These are phyloP conservation scores for Alternaria dauci DNA, from an alignment of 2,329 filamentous ascomycete species.

Conservation along the genomic window DNA sequence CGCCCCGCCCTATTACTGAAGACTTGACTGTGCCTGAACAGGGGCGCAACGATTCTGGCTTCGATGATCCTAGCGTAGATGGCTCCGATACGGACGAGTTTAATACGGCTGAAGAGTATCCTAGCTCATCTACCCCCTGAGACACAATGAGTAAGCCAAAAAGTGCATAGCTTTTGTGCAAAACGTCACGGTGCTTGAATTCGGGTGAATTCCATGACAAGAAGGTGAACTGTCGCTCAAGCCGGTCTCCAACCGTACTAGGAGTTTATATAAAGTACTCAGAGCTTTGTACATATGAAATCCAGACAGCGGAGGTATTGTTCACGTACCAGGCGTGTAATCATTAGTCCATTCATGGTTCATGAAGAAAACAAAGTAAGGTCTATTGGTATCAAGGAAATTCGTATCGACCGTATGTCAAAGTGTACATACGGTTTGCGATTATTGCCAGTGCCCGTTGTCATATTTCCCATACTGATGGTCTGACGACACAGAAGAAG, in stretches of 20 bases:
- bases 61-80: neutral
- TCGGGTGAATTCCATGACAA: neutral
- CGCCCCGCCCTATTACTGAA: neutral
- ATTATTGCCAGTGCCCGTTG: conserved; percentile 11
- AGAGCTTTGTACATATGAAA: neutral
- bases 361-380: neutral
- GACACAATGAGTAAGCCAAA: neutral
- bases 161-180: neutral
- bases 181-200: neutral
- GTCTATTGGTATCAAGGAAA: conserved; percentile 7
- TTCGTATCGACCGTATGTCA: neutral
- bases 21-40: neutral
- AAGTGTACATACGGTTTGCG: neutral
- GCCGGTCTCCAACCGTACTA: neutral
- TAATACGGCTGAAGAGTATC: neutral
- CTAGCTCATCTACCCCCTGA: neutral
- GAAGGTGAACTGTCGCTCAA: neutral
- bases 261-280: neutral
- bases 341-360: neutral
- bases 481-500: conserved; percentile 26
- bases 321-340: neutral
- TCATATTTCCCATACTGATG: conserved; percentile 20
- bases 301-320: neutral
- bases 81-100: neutral
- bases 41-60: neutral